Evolutionary conservation across 495 filamentous ascomycete genomes (phyloP).

Genomic region (Glarea lozoyensis): DNA sequence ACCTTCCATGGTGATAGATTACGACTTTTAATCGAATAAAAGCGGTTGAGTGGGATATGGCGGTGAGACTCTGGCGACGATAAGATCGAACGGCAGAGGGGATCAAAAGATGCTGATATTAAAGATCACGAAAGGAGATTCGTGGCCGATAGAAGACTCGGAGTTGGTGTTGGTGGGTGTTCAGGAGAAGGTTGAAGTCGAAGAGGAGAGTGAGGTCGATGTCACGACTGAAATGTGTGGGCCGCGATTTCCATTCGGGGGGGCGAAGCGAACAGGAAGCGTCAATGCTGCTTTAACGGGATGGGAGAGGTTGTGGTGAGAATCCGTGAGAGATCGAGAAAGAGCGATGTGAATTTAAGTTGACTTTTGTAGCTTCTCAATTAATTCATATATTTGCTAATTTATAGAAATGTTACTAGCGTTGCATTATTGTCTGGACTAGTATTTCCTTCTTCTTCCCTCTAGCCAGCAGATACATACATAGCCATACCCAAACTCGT

Average conservation of each 20-base stretch:
- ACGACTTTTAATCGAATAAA: slow-evolving; percentile 29
- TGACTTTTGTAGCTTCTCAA: too few species aligned
- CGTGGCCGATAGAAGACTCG: slow-evolving; percentile 15
- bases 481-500: background rate
- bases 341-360: background rate
- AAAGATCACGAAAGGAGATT: slow-evolving; percentile 20
- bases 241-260: slow-evolving; percentile 13
- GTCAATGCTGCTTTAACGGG: slow-evolving; percentile 22
- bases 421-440: too few species aligned
- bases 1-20: slow-evolving; percentile 70
- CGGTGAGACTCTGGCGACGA: slow-evolving; percentile 22
- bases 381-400: too few species aligned
- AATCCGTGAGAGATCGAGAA: slow-evolving; percentile 1
- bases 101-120: slow-evolving; percentile 16
- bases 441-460: too few species aligned
- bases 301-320: slow-evolving; percentile 9
- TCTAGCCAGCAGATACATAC: background rate
- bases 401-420: too few species aligned
- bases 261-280: slow-evolving; percentile 15
- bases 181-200: slow-evolving; percentile 13
- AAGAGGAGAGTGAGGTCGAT: slow-evolving; percentile 19
- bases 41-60: slow-evolving; percentile 21
- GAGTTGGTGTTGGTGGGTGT: slow-evolving; percentile 6
- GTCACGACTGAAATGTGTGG: slow-evolving; percentile 19
- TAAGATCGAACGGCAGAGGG: slow-evolving; percentile 13